Evolutionary conservation across 1,284 basidiomycete species (phyloP), one percentile per base, ranked within the genome.

Genomic region (Microbotryum silenes-acaulis): DNA sequence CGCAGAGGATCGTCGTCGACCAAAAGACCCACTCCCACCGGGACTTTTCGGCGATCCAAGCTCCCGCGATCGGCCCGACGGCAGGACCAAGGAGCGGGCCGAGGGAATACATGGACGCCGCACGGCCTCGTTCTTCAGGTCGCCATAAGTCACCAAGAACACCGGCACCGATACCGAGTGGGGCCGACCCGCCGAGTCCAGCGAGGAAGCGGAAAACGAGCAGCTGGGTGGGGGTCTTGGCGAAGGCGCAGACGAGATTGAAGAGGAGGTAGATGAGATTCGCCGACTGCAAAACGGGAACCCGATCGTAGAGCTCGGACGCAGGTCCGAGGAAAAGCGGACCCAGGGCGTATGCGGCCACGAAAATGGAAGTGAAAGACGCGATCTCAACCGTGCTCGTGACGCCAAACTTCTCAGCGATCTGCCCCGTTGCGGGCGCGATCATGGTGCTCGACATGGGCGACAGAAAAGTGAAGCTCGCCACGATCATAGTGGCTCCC

Each of bases 401-500:
- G 27, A 88, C 79, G 1, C 81, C 79, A 64, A 88, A 83, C 27
- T 83, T 74, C 12, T 65, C 56, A 0, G 83, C 83, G 5, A 88
- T 68, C 55, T 82, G 79, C 0, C 68, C 69, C 1, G 80, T 78
- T 0, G 86, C 85, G 0, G 87, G 85, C 0, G 88, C 84, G 37
- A 87, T 79, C 81, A 89, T 86, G n/a, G 83, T 81, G 4, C 84
- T 85, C 1, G 84, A 82, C 1, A 85, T 77, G 0, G 84, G 84
- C 18, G 64, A 63, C 0, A 66, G 53, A 4, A 68, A 61, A 0
- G 67, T 68, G 51, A 64, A 64, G 2, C 56, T 56, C 2, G 67
- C 66, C 25, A 68, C 64, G n/a, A 57, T 57, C 18, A 68, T 10
- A 1, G 61, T 66, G 3, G 55, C 46, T 14, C 48, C 51, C 53